Conservation (phyloP, 2,329 filamentous ascomycete genomes). For the Aspergillus brunneoviolaceus region DNA sequence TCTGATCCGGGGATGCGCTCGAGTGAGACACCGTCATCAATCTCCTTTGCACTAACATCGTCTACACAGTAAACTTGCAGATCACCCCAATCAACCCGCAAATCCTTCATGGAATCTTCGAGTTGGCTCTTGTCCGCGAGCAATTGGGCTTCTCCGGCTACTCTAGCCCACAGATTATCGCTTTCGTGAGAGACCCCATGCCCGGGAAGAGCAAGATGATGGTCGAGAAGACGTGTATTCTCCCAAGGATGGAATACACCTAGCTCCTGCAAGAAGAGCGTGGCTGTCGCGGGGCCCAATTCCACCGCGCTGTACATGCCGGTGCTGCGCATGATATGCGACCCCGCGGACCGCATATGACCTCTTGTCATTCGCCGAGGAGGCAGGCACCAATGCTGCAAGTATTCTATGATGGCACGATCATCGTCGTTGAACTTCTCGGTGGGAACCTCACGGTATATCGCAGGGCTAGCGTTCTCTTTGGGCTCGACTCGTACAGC, state of each 20-base stretch:
- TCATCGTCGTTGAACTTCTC: constrained; percentile 52
- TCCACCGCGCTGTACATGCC: constrained; percentile 53
- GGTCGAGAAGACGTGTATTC: constrained; percentile 53
- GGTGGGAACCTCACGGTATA: constrained; percentile 34
- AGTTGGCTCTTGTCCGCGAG: constrained; percentile 30
- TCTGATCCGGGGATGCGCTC: constrained; percentile 48
- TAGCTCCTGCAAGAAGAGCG: constrained; percentile 60
- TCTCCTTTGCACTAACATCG: constrained; percentile 53
- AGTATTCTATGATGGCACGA: constrained; percentile 54
- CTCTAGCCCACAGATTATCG: constrained; percentile 33
- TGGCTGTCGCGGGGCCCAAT: constrained; percentile 41
- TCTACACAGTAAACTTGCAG: constrained; percentile 63
- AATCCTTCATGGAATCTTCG: constrained; percentile 55
- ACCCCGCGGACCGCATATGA: constrained; percentile 50
- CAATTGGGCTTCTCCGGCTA: constrained; percentile 29
- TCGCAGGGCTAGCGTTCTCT: constrained; percentile 27
- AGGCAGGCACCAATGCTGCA: constrained; percentile 54
- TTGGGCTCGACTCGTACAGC: constrained; percentile 28
- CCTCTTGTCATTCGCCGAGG: constrained; percentile 39
- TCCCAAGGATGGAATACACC: constrained; percentile 61
- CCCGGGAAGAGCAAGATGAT: constrained; percentile 53
- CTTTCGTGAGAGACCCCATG: constrained; percentile 33
- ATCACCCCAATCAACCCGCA: constrained; percentile 59
- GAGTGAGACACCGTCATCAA: constrained; percentile 64
- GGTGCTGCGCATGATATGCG: constrained; percentile 56